Evolutionary conservation across 192 early-diverging fungal genomes (phyloP).

Genomic region (Allomyces javanicus): DNA sequence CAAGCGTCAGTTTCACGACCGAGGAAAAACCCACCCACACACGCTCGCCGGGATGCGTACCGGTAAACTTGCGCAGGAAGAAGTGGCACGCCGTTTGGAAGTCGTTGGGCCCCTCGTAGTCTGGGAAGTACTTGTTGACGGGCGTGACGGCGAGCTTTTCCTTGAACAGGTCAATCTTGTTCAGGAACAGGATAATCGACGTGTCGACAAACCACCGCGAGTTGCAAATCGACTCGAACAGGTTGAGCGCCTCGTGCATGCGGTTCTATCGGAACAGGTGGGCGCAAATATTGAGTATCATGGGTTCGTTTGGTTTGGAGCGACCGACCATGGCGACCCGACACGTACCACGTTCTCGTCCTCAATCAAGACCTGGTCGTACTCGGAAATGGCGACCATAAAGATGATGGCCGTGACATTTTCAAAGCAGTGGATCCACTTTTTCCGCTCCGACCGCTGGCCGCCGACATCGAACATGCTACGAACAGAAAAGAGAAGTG

Average conservation of each 20-base stretch:
- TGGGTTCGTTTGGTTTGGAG: background rate
- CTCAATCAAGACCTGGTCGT: constrained; percentile 87
- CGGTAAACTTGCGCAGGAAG: constrained; percentile 56
- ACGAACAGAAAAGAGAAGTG: too few relatives aligned
- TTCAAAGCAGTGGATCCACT: constrained; percentile 99
- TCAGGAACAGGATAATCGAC: constrained; percentile 91
- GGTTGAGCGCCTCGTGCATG: constrained; percentile 85
- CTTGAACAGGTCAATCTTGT: constrained; percentile 93
- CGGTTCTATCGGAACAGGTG: constrained; percentile 40
- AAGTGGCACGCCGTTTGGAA: constrained; percentile 31
- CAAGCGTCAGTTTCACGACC: too few relatives aligned
- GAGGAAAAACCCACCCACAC: too few relatives aligned
- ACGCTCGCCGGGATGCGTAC: background rate
- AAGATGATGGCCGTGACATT: constrained; percentile 90
- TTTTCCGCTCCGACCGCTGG: constrained; percentile 93
- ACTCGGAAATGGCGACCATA: constrained; percentile 85
- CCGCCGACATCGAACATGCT: constrained; percentile 95
- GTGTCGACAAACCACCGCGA: constrained; percentile 91
- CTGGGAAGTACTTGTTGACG: constrained; percentile 73
- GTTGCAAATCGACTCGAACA: constrained; percentile 98
- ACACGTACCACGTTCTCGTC: constrained; percentile 70
- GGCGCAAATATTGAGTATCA: too few relatives aligned
- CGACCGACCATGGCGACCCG: background rate
- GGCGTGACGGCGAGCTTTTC: constrained; percentile 71
- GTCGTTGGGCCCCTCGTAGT: constrained; percentile 35